phyloP scores from a whole-genome alignment of 2,329 filamentous ascomycete species.

The Fusarium torulosum region DNA sequence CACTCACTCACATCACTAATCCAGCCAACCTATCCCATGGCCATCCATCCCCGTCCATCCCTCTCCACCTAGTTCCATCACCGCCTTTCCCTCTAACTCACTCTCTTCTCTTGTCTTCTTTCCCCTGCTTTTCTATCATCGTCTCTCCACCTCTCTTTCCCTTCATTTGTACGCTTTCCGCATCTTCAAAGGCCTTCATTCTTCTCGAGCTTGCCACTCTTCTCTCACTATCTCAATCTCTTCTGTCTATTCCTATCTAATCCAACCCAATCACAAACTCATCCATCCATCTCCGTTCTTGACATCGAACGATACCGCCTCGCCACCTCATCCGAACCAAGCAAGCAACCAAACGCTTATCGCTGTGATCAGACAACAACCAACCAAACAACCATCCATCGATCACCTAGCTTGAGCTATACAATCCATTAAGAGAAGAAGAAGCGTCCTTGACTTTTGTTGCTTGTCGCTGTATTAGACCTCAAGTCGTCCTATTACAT shows the following conservation, averaged over 20 bases:
- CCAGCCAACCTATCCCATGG: slow-evolving; percentile 43
- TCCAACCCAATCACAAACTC: slow-evolving; percentile 23
- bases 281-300: slow-evolving; percentile 32
- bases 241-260: slow-evolving; percentile 36
- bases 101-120: slow-evolving; percentile 52
- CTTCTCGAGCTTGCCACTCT: slow-evolving; percentile 53
- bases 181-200: slow-evolving; percentile 53
- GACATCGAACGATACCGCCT: slow-evolving; percentile 41
- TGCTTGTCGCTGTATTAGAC: slow-evolving; percentile 38
- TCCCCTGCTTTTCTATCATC: slow-evolving; percentile 52
- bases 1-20: slow-evolving; percentile 40
- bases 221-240: slow-evolving; percentile 42
- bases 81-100: slow-evolving; percentile 53
- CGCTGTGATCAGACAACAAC: slow-evolving; percentile 41
- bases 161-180: slow-evolving; percentile 51
- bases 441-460: slow-evolving; percentile 48
- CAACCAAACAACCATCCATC: slow-evolving; percentile 18
- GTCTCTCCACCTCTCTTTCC: slow-evolving; percentile 51
- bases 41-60: slow-evolving; percentile 53
- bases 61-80: slow-evolving; percentile 53
- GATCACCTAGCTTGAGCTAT: slow-evolving; percentile 39
- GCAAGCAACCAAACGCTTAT: slow-evolving; percentile 36
- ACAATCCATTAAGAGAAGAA: slow-evolving; percentile 50
- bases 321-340: slow-evolving; percentile 46
- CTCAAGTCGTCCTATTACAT: slow-evolving; percentile 31